Percentiles rank a stretch among this genome's conserved stretches.
phyloP scores from a whole-genome alignment of 73 alveolate genomes.

The Stentor roeselii region DNA sequence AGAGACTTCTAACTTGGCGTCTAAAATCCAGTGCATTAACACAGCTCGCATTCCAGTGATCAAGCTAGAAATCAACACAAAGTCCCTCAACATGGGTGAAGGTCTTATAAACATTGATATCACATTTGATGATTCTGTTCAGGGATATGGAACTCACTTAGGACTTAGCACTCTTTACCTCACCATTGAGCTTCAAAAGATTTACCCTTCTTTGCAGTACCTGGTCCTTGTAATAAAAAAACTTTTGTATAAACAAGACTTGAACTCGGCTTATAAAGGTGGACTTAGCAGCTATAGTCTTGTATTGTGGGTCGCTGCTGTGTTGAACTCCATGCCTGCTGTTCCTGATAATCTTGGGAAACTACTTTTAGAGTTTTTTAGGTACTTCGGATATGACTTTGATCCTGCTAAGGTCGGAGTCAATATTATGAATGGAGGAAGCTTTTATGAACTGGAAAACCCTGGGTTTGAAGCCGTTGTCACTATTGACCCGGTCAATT shows the following conservation, averaged over 20 bases:
- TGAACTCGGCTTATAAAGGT: constrained; percentile 5
- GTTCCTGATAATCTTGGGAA: not conserved
- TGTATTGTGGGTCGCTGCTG: constrained; percentile 9
- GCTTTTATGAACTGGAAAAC: not conserved
- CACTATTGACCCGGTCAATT: constrained; percentile 22
- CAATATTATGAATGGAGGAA: constrained; percentile 13
- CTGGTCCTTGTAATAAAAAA: constrained; percentile 31
- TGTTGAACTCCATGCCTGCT: not conserved
- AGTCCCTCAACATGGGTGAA: not conserved
- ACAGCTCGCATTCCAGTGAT: constrained; percentile 43
- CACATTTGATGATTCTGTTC: constrained; percentile 36
- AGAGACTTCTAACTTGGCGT: not conserved
- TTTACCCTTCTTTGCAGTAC: constrained; percentile 32
- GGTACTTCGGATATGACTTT: not conserved
- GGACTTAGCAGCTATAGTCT: constrained; percentile 15
- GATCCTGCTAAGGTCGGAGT: constrained; percentile 6
- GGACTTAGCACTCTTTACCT: constrained; percentile 33
- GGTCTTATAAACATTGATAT: constrained; percentile 31
- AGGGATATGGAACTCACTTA: constrained; percentile 16
- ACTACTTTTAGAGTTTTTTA: not conserved
- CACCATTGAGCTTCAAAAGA: not conserved
- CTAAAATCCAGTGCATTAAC: constrained; percentile 18
- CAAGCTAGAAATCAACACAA: constrained; percentile 28
- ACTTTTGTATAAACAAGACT: constrained; percentile 18
- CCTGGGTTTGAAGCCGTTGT: not conserved